These are phyloP conservation scores for Warburgia ugandensis DNA, from an alignment of 164 flowering plant genomes.

Conservation along the genomic window DNA sequence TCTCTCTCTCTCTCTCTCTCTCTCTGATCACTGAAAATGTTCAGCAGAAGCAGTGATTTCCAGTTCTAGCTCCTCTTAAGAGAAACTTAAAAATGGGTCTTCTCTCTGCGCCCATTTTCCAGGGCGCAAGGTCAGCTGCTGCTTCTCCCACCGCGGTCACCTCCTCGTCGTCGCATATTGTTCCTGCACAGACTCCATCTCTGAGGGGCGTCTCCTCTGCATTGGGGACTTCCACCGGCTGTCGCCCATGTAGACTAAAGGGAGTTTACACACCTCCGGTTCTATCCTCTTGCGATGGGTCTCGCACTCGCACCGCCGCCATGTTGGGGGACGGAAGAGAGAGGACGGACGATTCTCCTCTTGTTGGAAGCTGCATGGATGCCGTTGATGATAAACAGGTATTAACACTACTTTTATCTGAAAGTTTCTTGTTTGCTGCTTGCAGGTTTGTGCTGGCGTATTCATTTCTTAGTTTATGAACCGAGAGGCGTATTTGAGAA, in stretches of 20 bases:
- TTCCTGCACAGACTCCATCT: conserved; percentile 23
- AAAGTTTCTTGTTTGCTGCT: not conserved
- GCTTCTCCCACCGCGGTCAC: not conserved
- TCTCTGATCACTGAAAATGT: too few relatives aligned
- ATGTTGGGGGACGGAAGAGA: conserved; percentile 50
- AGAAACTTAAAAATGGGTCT: not conserved
- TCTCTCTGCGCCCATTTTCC: not conserved
- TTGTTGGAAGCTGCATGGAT: conserved; percentile 43
- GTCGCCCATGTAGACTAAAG: conserved; percentile 43
- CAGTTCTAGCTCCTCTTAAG: too few relatives aligned
- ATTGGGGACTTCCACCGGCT: conserved; percentile 39
- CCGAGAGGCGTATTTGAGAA: too few relatives aligned
- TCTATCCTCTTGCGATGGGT: conserved; percentile 37
- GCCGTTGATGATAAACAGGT: conserved; percentile 57
- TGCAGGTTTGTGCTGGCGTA: not conserved
- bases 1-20: too few relatives aligned
- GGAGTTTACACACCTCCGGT: conserved; percentile 42
- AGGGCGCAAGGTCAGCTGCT: not conserved
- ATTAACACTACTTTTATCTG: not conserved
- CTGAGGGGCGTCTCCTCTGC: conserved; percentile 35
- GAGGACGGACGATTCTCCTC: conserved; percentile 34
- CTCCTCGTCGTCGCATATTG: not conserved
- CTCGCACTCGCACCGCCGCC: conserved; percentile 31
- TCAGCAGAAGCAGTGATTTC: too few relatives aligned
- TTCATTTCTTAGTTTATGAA: not conserved